Base-by-base conservation (phyloP, 345 rosid species). In the Limnanthes douglasii region DNA sequence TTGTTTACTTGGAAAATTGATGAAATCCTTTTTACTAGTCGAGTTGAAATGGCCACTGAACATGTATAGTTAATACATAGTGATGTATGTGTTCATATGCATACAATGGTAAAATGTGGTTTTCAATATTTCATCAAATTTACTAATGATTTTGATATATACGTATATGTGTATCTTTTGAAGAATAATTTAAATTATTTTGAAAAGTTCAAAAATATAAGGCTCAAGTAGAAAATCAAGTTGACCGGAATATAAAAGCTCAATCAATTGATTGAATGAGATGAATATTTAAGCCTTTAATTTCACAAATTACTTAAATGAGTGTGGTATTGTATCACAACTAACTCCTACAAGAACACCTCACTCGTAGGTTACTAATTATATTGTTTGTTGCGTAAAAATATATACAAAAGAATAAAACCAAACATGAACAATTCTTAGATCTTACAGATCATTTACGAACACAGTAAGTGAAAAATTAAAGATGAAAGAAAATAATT, bases 151-250 rank as follows among this genome's bases (percentile, higher is more conserved):
- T 40, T 23, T 1, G 5, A 10, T 25, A 40, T 18, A 16, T 40
- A 40, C 26, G 33, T 14, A 4, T 41, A 41, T 41, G 45, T 17
- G 11, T 26, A 41, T 16, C 4, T 41, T 6, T 24, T 41, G 41
- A 37, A 37, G 11, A 5, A 37, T 34, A 34, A 34, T 5, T 34
- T 11, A 5, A 11, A 34, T 2, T 34, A 15, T 13, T 34, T 34
- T 34, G 41, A 37, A 37, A 37, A 37, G 26, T 37, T 37, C 11
- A 19, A 19, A 37, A 24, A 37, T 5, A 8, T 18, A 15, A 48
- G 23, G 38, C 37, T 26, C 19, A 52, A 46, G 31, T 54, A 24
- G n/a, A 46, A 18, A 54, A 39, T 39, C 21, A 46, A 17, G 18
- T 39, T 11, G 25, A 15, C n/a, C 29, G 41, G 21, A 50, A 15